Percentiles rank a stretch among this genome's conserved stretches.
Evolutionary conservation across 1,284 basidiomycete species (phyloP).

Genomic region (Ceratobasidium sp.): DNA sequence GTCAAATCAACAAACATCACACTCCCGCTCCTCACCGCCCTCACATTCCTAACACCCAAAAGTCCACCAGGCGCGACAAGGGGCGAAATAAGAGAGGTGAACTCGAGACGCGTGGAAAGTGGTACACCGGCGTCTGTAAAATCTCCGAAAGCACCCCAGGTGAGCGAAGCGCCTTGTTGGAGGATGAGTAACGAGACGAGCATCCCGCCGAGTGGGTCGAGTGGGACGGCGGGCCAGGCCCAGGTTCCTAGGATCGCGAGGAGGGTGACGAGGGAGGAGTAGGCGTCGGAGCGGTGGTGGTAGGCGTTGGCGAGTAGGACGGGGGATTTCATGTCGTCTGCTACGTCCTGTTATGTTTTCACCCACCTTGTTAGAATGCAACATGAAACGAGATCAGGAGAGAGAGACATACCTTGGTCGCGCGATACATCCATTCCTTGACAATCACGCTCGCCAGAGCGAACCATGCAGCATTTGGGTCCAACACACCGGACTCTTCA

Average conservation of each 20-base stretch:
- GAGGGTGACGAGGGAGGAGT: conserved; percentile 88
- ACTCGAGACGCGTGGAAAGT: conserved; percentile 62
- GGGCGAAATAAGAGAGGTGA: conserved; percentile 46
- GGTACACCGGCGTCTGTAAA: conserved; percentile 87
- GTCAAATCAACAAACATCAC: conserved; percentile 79
- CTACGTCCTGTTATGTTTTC: conserved; percentile 69
- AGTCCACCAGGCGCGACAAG: conserved; percentile 54
- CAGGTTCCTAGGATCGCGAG: conserved; percentile 90
- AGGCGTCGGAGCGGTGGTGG: conserved; percentile 96
- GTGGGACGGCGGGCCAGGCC: conserved; percentile 69
- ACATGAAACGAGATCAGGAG: background rate
- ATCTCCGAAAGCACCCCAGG: conserved; percentile 82
- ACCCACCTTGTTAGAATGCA: background rate
- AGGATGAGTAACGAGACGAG: conserved; percentile 92
- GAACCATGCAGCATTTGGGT: conserved; percentile 97
- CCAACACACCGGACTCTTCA: conserved; percentile 57
- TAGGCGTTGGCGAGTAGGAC: conserved; percentile 93
- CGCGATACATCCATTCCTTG: conserved; percentile 94
- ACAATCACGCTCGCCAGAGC: conserved; percentile 82
- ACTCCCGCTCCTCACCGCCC: conserved; percentile 83
- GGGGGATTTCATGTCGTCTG: conserved; percentile 88
- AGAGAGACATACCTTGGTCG: conserved; percentile 67
- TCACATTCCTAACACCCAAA: conserved; percentile 73
- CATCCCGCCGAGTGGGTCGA: conserved; percentile 87
- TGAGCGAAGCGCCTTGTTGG: conserved; percentile 81